These are phyloP conservation scores for Lunularia cruciata DNA, from an alignment of 225 moss, liverwort and hornwort species.

Conservation along the genomic window DNA sequence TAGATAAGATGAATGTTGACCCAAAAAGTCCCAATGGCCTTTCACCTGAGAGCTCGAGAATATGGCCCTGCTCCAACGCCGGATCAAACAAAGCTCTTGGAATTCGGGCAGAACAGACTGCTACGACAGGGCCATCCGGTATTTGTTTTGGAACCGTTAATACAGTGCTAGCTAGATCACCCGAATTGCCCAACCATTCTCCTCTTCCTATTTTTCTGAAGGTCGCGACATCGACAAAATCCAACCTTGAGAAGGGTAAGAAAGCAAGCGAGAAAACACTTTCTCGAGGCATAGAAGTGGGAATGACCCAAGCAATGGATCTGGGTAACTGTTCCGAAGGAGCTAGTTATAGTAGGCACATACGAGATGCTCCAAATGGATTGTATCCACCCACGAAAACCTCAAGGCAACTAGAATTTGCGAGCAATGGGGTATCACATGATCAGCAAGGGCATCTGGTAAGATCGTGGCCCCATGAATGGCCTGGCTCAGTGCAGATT, in stretches of 20 bases:
- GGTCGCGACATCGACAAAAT: background rate
- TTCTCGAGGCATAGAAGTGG: background rate
- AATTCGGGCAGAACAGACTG: background rate
- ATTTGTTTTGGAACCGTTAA: conserved; percentile 48
- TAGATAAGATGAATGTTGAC: background rate
- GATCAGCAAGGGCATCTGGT: conserved; percentile 57
- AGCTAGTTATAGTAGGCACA: conserved; percentile 19
- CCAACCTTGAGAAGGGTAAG: background rate
- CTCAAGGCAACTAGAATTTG: conserved; percentile 56
- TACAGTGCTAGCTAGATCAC: conserved; percentile 22
- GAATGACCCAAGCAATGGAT: background rate
- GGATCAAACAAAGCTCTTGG: background rate
- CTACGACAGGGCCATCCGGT: conserved; percentile 10
- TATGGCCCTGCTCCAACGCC: background rate
- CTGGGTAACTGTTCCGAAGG: conserved; percentile 20
- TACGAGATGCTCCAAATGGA: conserved; percentile 19
- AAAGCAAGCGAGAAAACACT: background rate
- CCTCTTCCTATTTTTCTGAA: conserved; percentile 4
- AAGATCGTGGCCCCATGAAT: conserved; percentile 65
- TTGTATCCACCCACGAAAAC: conserved; percentile 27
- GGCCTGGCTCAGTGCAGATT: conserved; percentile 78
- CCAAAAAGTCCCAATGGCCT: background rate
- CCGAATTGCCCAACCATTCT: background rate
- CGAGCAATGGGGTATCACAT: conserved; percentile 51
- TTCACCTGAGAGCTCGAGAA: background rate